Evolutionary conservation across 2,329 filamentous ascomycete genomes (phyloP), one percentile per base, ranked within the genome.

Genomic region (Fusarium keratoplasticum): DNA sequence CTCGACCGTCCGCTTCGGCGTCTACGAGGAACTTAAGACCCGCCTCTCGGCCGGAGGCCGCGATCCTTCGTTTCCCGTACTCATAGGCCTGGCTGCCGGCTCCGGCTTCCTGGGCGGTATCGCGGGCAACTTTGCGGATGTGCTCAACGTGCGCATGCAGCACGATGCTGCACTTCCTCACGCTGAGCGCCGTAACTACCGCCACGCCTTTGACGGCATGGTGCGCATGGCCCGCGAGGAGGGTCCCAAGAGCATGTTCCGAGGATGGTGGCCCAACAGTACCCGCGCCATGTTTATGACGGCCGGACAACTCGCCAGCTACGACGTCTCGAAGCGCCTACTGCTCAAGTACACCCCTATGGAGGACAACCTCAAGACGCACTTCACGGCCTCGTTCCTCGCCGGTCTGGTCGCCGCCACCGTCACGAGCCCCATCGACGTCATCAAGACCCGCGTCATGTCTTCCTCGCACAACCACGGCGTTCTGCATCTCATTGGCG

Each of bases 121-220:
- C 55, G 94, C 93, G 7, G 96, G 96, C 74, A 99, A 98, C 84
- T 95, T 95, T 4, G 96, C 95, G 74, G 96, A 99, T 82, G 95
- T 99, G 36, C 88, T 98, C 79, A 99, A 99, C 84, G 96, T 99
- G 59, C 94, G 96, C 75, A 99, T 99, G 96, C 96, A 99, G 85
- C 94, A 97, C 84, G 96, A 92, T 80, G 92, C 94, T 3, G 91
- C 95, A 0, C 90, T 98, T 1, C 93, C 95, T 0, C 79, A 85
- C 1, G 88, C 88, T 6, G 86, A 97, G 79, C 91, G 94, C 57
- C 90, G 96, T 66, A 96, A 97, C 83, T 99, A 99, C 86, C 92
- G 91, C 73, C 90, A 98, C 82, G 96, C 95, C 4, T 82, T 98
- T 57, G 92, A 98, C 81, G 96, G 96, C 31, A 87, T 98, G 78